phyloP scores from a whole-genome alignment of 768 basidiomycete genomes.

The Psilocybe cubensis region DNA sequence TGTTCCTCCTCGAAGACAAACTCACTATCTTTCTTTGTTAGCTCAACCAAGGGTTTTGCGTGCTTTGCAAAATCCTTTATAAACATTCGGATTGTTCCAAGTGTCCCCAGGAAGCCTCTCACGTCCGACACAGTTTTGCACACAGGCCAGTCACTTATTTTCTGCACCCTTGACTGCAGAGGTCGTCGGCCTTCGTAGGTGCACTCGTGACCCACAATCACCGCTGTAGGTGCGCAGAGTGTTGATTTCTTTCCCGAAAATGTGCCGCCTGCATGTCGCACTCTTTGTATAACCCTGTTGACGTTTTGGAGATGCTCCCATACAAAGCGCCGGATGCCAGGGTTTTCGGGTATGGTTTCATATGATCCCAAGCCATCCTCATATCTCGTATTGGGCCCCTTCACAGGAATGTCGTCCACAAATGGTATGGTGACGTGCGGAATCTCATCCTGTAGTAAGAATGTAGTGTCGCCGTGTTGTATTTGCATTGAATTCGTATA shows the following conservation, averaged over 20 bases:
- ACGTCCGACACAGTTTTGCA: conserved; percentile 1
- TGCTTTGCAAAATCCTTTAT: conserved; percentile 26
- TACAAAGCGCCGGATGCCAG: conserved; percentile 4
- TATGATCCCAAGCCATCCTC: conserved; percentile 21
- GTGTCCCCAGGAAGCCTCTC: conserved; percentile 29
- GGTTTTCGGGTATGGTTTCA: conserved; percentile 16
- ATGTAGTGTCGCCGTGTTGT: conserved; percentile 34
- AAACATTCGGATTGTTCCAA: conserved; percentile 27
- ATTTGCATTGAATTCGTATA: conserved; percentile 35
- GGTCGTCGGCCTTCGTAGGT: conserved; percentile 34
- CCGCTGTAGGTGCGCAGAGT: no score
- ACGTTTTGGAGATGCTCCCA: conserved; percentile 10
- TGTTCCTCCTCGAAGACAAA: conserved; percentile 32
- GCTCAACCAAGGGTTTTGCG: conserved; percentile 20
- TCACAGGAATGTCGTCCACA: conserved; percentile 26
- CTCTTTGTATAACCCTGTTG: conserved; percentile 3
- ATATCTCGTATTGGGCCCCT: conserved; percentile 25
- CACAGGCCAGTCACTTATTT: conserved; percentile 20
- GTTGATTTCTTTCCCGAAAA: conserved; percentile 33
- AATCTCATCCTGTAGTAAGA: conserved; percentile 15
- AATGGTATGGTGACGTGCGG: conserved; percentile 24
- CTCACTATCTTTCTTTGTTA: conserved; percentile 25
- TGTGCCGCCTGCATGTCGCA: conserved; percentile 21
- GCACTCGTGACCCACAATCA: conserved; percentile 30
- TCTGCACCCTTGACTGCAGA: conserved; percentile 19